phyloP scores from a whole-genome alignment of 768 basidiomycete species.

The Phlebiopsis flavidoalba region DNA sequence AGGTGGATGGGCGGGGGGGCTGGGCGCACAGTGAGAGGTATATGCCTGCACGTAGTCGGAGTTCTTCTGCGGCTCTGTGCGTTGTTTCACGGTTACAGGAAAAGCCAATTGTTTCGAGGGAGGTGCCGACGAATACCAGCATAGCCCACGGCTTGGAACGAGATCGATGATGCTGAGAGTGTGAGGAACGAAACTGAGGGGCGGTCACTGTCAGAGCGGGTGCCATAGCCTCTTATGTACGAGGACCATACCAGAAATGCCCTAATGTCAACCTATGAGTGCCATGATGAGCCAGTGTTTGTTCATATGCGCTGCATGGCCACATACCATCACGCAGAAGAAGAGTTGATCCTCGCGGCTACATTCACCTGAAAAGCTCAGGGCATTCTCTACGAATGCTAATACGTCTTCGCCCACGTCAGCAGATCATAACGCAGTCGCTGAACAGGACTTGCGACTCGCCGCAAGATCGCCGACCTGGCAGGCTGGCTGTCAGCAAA shows the following conservation, averaged over 20 bases:
- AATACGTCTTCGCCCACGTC: constrained; percentile 12
- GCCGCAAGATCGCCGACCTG: background rate
- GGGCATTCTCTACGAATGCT: background rate
- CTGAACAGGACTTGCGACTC: background rate
- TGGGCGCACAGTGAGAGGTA: background rate
- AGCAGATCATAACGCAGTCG: background rate
- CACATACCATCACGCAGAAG: constrained; percentile 7
- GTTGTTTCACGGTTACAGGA: no score
- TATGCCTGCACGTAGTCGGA: background rate
- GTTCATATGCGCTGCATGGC: no score
- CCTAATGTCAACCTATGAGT: no score
- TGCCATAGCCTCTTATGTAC: no score
- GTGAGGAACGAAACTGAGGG: no score
- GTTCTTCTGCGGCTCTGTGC: background rate
- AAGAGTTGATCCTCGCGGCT: constrained; percentile 1
- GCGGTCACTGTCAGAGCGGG: no score
- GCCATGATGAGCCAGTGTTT: no score
- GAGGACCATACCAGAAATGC: constrained; percentile 8
- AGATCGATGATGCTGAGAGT: background rate
- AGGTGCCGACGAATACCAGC: background rate
- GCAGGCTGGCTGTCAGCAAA: no score
- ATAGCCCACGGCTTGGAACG: background rate
- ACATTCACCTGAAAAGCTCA: background rate
- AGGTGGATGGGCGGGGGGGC: no score
- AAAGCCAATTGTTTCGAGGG: background rate